Evolutionary conservation across 2,329 filamentous ascomycete species (phyloP).

Genomic region (Aotearoamyces nothofagi): DNA sequence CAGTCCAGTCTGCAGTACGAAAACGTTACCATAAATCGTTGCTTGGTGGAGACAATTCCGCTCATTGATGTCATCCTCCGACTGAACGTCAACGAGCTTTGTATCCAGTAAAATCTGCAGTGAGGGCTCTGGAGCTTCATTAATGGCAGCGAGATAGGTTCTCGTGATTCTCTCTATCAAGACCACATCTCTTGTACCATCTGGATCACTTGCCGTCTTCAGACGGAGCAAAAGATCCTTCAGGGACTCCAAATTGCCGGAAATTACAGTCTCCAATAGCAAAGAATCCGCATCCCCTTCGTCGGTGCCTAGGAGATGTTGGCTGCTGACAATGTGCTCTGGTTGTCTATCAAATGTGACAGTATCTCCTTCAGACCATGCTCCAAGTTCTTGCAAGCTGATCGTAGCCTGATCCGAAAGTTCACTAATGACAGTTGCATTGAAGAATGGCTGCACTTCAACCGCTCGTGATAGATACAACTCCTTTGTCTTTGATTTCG

Average conservation of each 20-base stretch:
- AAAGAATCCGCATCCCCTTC: constrained; percentile 84
- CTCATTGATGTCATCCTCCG: constrained; percentile 95
- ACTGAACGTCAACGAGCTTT: constrained; percentile 73
- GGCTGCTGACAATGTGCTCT: constrained; percentile 50
- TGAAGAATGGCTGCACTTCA: constrained; percentile 96
- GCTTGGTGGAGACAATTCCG: constrained; percentile 92
- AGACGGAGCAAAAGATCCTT: constrained; percentile 70
- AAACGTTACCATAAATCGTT: constrained; percentile 78
- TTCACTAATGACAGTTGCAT: constrained; percentile 90
- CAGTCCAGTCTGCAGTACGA: constrained; percentile 66
- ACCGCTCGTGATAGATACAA: constrained; percentile 90
- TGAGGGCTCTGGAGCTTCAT: constrained; percentile 66
- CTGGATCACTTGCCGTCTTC: constrained; percentile 35
- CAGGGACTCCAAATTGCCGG: constrained; percentile 63
- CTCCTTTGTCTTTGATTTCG: constrained; percentile 97
- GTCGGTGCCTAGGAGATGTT: constrained; percentile 56
- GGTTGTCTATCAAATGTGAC: constrained; percentile 56
- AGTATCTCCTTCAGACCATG: constrained; percentile 93
- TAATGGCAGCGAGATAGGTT: constrained; percentile 80
- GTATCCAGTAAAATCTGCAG: constrained; percentile 67
- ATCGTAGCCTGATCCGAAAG: constrained; percentile 94
- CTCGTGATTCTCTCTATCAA: constrained; percentile 67
- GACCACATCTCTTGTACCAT: constrained; percentile 39
- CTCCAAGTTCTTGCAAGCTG: constrained; percentile 85
- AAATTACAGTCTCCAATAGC: constrained; percentile 72